Evolutionary conservation across 2,329 filamentous ascomycete genomes (phyloP).

Genomic region (Aureobasidium leucospermi): DNA sequence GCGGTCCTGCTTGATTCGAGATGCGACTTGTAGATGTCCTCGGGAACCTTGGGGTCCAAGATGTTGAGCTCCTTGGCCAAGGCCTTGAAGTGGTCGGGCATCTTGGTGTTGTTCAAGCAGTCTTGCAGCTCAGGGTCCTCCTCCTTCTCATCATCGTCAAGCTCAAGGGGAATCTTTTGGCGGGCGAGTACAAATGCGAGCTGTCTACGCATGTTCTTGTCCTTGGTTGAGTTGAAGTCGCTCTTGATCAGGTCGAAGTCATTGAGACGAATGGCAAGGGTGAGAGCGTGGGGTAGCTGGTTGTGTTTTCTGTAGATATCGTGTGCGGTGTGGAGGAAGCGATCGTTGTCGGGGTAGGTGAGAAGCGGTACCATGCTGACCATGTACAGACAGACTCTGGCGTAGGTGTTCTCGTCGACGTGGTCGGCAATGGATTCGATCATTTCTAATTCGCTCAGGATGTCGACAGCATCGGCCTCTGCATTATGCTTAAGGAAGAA

Average conservation of each 20-base stretch:
- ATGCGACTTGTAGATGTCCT: slow-evolving; percentile 99
- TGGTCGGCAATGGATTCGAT: slow-evolving; percentile 86
- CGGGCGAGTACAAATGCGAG: slow-evolving; percentile 87
- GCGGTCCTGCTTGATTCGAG: slow-evolving; percentile 90
- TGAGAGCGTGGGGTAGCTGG: slow-evolving; percentile 86
- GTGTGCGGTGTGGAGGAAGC: slow-evolving; percentile 88
- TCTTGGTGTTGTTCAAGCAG: slow-evolving; percentile 76
- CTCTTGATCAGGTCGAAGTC: slow-evolving; percentile 69
- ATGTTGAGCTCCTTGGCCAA: slow-evolving; percentile 95
- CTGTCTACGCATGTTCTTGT: slow-evolving; percentile 82
- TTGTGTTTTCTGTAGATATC: slow-evolving; percentile 90
- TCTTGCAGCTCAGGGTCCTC: slow-evolving; percentile 71
- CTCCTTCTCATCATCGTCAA: slow-evolving; percentile 54
- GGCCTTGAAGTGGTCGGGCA: slow-evolving; percentile 88
- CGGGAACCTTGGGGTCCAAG: slow-evolving; percentile 88
- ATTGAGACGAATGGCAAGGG: slow-evolving; percentile 88
- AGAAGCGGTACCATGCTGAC: slow-evolving; percentile 97
- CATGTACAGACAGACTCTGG: slow-evolving; percentile 93
- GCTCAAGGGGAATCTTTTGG: slow-evolving; percentile 77
- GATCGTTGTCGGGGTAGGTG: slow-evolving; percentile 94
- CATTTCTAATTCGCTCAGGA: slow-evolving; percentile 95
- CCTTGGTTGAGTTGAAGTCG: slow-evolving; percentile 72
- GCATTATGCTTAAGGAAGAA: slow-evolving; percentile 96
- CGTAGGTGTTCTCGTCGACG: slow-evolving; percentile 88
- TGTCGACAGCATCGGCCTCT: slow-evolving; percentile 93